phyloP scores from a whole-genome alignment of 129 eudicot genomes.

The Flaveria sonorensis region DNA sequence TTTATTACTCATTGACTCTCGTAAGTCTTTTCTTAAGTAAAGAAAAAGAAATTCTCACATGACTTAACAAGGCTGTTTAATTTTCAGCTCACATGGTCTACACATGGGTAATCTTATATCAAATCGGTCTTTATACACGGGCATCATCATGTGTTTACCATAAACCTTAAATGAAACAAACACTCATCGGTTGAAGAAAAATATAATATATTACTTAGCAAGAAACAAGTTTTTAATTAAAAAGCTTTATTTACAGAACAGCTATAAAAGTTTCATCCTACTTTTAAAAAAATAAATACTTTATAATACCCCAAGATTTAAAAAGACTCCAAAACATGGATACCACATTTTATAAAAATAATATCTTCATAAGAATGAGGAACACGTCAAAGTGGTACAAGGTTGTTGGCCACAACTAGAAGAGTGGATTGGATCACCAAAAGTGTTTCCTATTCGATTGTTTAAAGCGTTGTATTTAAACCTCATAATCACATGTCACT shows the following conservation, averaged over 20 bases:
- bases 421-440: conserved; percentile 27
- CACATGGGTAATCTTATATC: neutral
- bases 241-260: neutral
- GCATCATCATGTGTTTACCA: neutral
- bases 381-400: conserved; percentile 26
- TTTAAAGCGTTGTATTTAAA: conserved; percentile 24
- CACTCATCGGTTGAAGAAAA: neutral
- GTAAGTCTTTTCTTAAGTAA: no score
- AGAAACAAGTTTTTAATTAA: neutral
- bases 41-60: no score
- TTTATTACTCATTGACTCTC: no score
- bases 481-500: conserved; percentile 1
- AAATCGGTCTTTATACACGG: neutral
- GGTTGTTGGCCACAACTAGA: conserved; percentile 41
- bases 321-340: no score
- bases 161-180: neutral
- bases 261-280: neutral
- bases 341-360: neutral
- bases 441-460: conserved; percentile 17
- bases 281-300: neutral
- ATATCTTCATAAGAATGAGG: neutral
- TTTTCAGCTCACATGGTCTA: conserved; percentile 1
- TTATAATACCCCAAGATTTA: no score
- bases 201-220: neutral
- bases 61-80: neutral